A percentile compares a stretch with the other conserved stretches of the same genome.
Conservation (phyloP, 139 green algal species). For the Coccomyxa sp. region DNA sequence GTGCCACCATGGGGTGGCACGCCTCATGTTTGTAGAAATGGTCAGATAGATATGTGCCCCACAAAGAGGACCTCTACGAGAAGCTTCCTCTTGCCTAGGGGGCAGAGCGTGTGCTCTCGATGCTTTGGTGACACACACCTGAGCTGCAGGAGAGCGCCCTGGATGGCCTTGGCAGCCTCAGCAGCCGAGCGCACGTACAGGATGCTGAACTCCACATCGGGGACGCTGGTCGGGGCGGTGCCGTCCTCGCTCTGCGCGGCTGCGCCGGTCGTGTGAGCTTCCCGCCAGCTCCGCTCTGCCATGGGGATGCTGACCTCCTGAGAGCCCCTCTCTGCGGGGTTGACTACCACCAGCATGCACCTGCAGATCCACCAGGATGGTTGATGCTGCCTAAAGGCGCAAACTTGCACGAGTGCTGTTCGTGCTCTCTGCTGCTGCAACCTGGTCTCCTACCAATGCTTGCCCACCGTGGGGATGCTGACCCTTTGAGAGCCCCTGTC, state of each 20-base stretch:
- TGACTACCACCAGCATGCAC: slow-evolving; percentile 57
- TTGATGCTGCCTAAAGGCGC: too few species aligned
- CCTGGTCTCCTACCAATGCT: too few species aligned
- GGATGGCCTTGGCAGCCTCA: slow-evolving; percentile 45
- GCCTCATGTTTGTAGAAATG: too few species aligned
- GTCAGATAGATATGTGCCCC: background rate
- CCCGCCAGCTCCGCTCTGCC: slow-evolving; percentile 18
- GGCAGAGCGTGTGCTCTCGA: too few species aligned
- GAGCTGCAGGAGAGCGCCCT: slow-evolving; percentile 38
- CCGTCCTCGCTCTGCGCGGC: background rate
- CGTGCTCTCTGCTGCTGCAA: too few species aligned
- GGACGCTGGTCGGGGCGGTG: background rate
- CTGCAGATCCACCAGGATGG: slow-evolving; percentile 9
- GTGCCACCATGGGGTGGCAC: too few species aligned
- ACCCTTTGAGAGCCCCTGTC: too few species aligned
- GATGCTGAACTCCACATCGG: slow-evolving; percentile 46
- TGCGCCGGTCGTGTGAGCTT: slow-evolving; percentile 5
- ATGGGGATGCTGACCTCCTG: slow-evolving; percentile 19
- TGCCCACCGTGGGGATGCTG: too few species aligned
- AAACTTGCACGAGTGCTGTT: too few species aligned
- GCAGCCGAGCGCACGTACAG: slow-evolving; percentile 53
- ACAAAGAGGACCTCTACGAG: background rate
- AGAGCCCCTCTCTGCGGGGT: slow-evolving; percentile 29
- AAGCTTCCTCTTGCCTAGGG: background rate
- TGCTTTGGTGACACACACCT: background rate